phyloP scores from a whole-genome alignment of 1,284 basidiomycete genomes.

The Apiotrichum montevideense region DNA sequence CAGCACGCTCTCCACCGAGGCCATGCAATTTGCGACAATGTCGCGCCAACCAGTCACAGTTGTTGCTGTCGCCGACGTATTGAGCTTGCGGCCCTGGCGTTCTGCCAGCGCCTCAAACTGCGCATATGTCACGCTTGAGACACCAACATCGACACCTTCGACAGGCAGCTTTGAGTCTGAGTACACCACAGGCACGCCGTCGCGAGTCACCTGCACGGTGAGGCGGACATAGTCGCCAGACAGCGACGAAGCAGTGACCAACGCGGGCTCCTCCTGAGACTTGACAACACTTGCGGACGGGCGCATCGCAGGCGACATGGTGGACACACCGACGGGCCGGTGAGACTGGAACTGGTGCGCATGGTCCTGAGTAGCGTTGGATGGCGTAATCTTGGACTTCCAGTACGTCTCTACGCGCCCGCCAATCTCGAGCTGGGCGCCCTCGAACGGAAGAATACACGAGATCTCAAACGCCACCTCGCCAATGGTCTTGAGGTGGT shows the following conservation, averaged over 20 bases:
- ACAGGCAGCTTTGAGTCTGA: constrained; percentile 67
- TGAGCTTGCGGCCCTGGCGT: constrained; percentile 51
- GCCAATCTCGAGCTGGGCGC: constrained; percentile 90
- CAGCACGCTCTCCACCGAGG: constrained; percentile 65
- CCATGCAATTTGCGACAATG: constrained; percentile 56
- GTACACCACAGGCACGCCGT: constrained; percentile 78
- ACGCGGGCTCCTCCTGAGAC: constrained; percentile 30
- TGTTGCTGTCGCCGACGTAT: constrained; percentile 22
- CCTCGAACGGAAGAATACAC: constrained; percentile 83
- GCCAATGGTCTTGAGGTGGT: constrained; percentile 87
- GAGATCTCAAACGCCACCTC: constrained; percentile 88
- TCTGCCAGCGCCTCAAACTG: constrained; percentile 70
- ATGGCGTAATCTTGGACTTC: constrained; percentile 73
- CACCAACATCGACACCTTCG: constrained; percentile 66
- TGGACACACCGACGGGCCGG: constrained; percentile 40
- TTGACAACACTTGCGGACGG: constrained; percentile 18
- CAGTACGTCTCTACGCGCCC: constrained; percentile 94
- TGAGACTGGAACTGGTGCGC: constrained; percentile 46
- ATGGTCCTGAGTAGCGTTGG: constrained; percentile 47
- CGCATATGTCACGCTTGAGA: constrained; percentile 71
- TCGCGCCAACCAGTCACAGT: constrained; percentile 57
- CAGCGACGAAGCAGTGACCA: constrained; percentile 51
- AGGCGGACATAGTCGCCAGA: constrained; percentile 80
- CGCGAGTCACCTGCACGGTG: constrained; percentile 85
- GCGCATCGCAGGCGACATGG: constrained; percentile 38